Percentiles rank a stretch among this genome's conserved stretches.
phyloP scores from a whole-genome alignment of 495 filamentous ascomycete species.

The Aspergillus homomorphus region DNA sequence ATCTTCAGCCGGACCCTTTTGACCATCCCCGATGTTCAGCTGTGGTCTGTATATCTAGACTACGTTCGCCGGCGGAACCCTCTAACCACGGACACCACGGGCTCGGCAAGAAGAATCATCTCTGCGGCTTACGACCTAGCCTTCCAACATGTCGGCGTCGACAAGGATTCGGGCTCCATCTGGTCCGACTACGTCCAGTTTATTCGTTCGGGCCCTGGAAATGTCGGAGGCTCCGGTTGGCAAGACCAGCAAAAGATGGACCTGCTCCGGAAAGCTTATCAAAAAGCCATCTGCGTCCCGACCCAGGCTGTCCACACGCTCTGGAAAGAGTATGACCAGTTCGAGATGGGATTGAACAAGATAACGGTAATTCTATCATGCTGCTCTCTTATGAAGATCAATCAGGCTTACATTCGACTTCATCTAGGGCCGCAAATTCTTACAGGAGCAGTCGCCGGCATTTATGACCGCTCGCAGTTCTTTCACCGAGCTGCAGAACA shows the following conservation, averaged over 20 bases:
- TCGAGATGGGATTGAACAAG: slow-evolving; percentile 91
- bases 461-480: slow-evolving; percentile 93
- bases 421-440: slow-evolving; percentile 76
- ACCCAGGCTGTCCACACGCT: slow-evolving; percentile 73
- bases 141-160: slow-evolving; percentile 81
- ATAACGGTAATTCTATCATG: slow-evolving; percentile 56
- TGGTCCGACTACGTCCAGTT: slow-evolving; percentile 95
- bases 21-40: slow-evolving; percentile 69
- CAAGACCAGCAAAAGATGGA: slow-evolving; percentile 99
- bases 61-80: slow-evolving; percentile 91
- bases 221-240: slow-evolving; percentile 80
- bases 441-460: slow-evolving; percentile 84
- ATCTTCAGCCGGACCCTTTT: slow-evolving; percentile 76
- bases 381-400: background rate
- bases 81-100: slow-evolving; percentile 72
- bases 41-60: slow-evolving; percentile 93
- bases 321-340: slow-evolving; percentile 97
- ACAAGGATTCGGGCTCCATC: slow-evolving; percentile 84
- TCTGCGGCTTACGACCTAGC: slow-evolving; percentile 86
- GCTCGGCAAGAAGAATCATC: slow-evolving; percentile 70
- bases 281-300: slow-evolving; percentile 80
- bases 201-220: slow-evolving; percentile 79
- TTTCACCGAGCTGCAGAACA: slow-evolving; percentile 76
- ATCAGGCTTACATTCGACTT: background rate
- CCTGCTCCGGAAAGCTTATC: slow-evolving; percentile 81